Base-by-base conservation (phyloP, 768 basidiomycete species). In the Leccinum sublutescens region DNA sequence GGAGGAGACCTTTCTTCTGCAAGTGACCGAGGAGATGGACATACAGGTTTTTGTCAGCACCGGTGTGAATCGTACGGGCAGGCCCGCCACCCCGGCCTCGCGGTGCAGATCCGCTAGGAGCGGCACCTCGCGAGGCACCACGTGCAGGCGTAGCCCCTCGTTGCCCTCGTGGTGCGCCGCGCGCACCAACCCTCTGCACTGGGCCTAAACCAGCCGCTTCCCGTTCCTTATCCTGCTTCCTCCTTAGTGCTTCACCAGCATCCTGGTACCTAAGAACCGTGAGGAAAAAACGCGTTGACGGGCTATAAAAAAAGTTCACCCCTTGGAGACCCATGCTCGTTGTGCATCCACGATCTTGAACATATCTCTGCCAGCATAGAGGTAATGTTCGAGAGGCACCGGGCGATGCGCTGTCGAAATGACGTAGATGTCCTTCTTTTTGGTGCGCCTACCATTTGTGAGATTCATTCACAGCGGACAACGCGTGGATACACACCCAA, bases 391-490 rank as follows among this genome's bases (percentile, higher is more conserved):
- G 55, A 99, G 80, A 5, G 97, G 97, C 6, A 99, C 97, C 0
- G 97, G 97, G 56, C 97, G 82, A 73, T 98, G 95, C 3, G 89
- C 86, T 0, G 97, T 99, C 9, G 93, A 96, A 63, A 99, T 98
- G 50, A 99, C 97, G 72, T 98, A 98, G 56, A 99, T 98, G 63
- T 98, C 95, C 73, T 98, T 98, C 80, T 95, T 96, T 78, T 99
- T 98, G 2, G 97, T 99, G 15, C 97, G 91, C 6, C 96, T 98
- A 65, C 9, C 6, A 25, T 45, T 36, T 33, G 51, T 67, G 49
- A 67, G 56, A 43, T 29, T 33, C 12, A 29, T 54, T 33, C 61
- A 27, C 36, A 50, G 51, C 19, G 56, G 47, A 55, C 47, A 61
- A 48, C 23, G 21, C 36, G 54, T 64, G 59, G 59, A 23, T 51